These are phyloP conservation scores for Heterobasidion parviporum DNA, from an alignment of 1,284 basidiomycete genomes.

Conservation along the genomic window DNA sequence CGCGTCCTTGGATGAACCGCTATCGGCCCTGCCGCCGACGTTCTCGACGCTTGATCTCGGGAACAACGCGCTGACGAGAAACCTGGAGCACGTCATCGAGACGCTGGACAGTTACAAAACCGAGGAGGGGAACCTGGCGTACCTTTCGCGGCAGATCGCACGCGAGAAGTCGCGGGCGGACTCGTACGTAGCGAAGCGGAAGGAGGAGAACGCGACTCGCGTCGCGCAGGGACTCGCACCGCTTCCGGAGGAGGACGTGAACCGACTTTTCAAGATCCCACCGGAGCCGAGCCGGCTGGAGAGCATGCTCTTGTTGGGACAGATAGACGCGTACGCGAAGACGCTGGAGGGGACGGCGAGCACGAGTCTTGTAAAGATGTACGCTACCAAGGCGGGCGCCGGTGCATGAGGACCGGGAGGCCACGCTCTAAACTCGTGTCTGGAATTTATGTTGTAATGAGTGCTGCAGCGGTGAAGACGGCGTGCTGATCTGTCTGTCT, in stretches of 20 bases:
- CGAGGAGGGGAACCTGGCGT: conserved; percentile 91
- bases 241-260: conserved; percentile 81
- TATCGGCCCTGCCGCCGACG: conserved; percentile 39
- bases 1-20: conserved; percentile 23
- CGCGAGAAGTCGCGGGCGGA: conserved; percentile 86
- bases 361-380: conserved; percentile 70
- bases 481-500: neutral
- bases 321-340: conserved; percentile 80
- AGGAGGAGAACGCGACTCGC: conserved; percentile 83
- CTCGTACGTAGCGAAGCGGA: conserved; percentile 71
- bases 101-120: conserved; percentile 81
- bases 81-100: conserved; percentile 79
- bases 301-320: conserved; percentile 80
- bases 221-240: conserved; percentile 82
- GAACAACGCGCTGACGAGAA: conserved; percentile 50
- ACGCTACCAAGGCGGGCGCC: conserved; percentile 41
- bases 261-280: conserved; percentile 81
- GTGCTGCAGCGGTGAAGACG: neutral
- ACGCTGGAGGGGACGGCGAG: conserved; percentile 68
- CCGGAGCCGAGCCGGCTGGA: conserved; percentile 88
- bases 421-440: neutral
- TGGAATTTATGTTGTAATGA: neutral
- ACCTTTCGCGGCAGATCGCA: conserved; percentile 85
- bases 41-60: conserved; percentile 58
- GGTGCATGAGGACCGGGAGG: conserved; percentile 11